phyloP scores from a whole-genome alignment of 257 asterid genomes.

The Verbascum thapsus region DNA sequence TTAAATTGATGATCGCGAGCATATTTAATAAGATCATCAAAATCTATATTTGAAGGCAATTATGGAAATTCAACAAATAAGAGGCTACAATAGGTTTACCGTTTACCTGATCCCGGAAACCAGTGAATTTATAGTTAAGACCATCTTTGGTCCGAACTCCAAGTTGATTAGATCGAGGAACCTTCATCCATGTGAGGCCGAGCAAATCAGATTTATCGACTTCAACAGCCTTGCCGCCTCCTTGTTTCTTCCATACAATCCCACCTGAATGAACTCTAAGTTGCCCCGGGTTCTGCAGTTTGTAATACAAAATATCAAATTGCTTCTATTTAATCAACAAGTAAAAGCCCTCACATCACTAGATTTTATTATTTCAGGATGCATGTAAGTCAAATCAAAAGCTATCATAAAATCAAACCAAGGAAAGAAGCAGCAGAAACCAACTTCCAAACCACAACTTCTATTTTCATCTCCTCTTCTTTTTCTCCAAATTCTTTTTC shows the following conservation, averaged over 20 bases:
- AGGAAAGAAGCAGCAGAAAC: background rate
- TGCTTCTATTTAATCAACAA: background rate
- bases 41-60: too few species aligned
- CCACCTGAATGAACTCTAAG: conserved; percentile 85
- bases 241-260: conserved; percentile 89
- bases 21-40: too few species aligned
- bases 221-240: conserved; percentile 92
- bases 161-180: conserved; percentile 87
- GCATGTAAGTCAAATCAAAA: background rate
- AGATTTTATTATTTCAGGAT: background rate
- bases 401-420: background rate
- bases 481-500: background rate
- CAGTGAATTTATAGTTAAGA: conserved; percentile 80
- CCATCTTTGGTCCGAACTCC: conserved; percentile 92
- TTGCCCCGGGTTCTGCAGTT: conserved; percentile 45
- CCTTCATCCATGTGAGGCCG: conserved; percentile 91
- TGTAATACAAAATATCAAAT: conserved; percentile 2
- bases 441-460: background rate
- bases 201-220: conserved; percentile 79
- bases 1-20: too few species aligned
- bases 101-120: conserved; percentile 65
- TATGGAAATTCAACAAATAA: too few species aligned
- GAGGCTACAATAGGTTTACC: too few species aligned
- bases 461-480: background rate
- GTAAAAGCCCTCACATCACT: background rate